These are phyloP conservation scores for Thozetella sp. DNA, from an alignment of 495 filamentous ascomycete species.

Conservation along the genomic window DNA sequence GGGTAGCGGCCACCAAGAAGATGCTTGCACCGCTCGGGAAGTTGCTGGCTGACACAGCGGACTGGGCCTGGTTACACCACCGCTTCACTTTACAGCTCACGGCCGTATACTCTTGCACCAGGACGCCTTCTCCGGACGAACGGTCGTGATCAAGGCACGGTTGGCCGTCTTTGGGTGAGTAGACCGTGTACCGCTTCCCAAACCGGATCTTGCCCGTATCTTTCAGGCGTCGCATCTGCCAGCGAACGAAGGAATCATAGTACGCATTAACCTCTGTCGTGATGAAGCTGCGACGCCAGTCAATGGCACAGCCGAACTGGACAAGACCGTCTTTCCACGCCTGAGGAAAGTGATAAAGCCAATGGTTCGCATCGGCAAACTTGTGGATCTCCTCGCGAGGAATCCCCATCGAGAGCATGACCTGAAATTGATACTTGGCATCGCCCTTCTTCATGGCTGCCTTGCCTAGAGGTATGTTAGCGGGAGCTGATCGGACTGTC, in stretches of 20 bases:
- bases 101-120: constrained; percentile 84
- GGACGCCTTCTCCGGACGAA: constrained; percentile 82
- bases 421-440: constrained; percentile 32
- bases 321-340: constrained; percentile 71
- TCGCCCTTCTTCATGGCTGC: constrained; percentile 80
- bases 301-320: constrained; percentile 73
- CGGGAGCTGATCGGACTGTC: neutral
- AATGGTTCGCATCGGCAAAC: constrained; percentile 77
- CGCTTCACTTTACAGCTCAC: constrained; percentile 84
- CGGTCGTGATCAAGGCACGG: constrained; percentile 96
- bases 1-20: constrained; percentile 84
- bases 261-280: constrained; percentile 90
- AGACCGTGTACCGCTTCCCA: constrained; percentile 82
- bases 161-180: constrained; percentile 83
- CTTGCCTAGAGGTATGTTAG: constrained; percentile 48
- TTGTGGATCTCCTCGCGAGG: constrained; percentile 75
- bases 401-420: constrained; percentile 76
- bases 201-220: constrained; percentile 84
- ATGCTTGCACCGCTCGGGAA: constrained; percentile 76
- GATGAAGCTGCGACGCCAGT: constrained; percentile 79
- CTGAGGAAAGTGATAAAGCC: constrained; percentile 77
- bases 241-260: constrained; percentile 84
- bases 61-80: constrained; percentile 69
- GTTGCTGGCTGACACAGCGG: constrained; percentile 63
- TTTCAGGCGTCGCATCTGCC: constrained; percentile 85